A percentile compares a stretch with the other conserved stretches of the same genome.
Evolutionary conservation across 768 basidiomycete genomes (phyloP).

Genomic region (Tricholoma hemisulphureum): DNA sequence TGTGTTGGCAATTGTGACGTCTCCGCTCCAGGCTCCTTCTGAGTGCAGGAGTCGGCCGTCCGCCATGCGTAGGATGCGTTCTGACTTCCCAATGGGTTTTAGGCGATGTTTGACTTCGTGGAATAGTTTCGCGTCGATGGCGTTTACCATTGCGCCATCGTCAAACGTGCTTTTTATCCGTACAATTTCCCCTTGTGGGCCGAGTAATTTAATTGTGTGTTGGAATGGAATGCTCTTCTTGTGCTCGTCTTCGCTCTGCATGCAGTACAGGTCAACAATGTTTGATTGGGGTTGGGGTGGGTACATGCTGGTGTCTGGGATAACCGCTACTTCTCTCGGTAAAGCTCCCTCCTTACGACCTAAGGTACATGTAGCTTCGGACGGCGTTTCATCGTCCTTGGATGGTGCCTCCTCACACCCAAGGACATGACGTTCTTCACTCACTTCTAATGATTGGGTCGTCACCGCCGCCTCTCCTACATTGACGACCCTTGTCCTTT

Average conservation of each 20-base stretch:
- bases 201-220: neutral
- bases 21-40: too few relatives aligned
- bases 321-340: neutral
- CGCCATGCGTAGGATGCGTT: neutral
- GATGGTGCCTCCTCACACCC: neutral
- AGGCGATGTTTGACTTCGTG: neutral
- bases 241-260: neutral
- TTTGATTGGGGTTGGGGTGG: neutral
- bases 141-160: neutral
- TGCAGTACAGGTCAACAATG: neutral
- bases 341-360: constrained; percentile 1
- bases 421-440: neutral
- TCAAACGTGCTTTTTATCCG: neutral
- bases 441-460: neutral
- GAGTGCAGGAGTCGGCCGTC: neutral
- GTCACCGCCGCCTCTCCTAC: neutral
- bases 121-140: neutral
- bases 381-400: neutral
- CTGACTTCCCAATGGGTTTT: neutral
- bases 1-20: too few relatives aligned
- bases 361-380: constrained; percentile 8
- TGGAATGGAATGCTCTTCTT: neutral
- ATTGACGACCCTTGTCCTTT: neutral
- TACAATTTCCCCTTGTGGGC: neutral
- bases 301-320: neutral